Base-by-base conservation (phyloP, 768 basidiomycete species). In the Boletus reticuloceps region DNA sequence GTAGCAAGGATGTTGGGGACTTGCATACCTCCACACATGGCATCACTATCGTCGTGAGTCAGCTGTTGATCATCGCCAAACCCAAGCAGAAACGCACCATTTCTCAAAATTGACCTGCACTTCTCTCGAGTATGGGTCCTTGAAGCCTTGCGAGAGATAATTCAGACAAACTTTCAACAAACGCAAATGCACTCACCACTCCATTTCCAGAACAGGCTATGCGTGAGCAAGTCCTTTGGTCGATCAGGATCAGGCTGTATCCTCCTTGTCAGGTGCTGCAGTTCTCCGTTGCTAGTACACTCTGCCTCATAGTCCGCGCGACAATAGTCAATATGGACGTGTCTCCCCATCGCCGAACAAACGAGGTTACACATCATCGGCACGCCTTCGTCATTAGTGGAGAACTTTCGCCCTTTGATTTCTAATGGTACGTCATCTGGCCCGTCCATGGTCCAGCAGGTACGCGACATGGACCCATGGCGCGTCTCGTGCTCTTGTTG, bases 351-450 rank as follows among this genome's bases (percentile, higher is more conserved):
- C 12, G 79, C 69, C 2, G 76, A 73, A 58, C 84, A 86, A 29
- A 82, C 64, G 19, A 84, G 71, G 44, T 75, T 84, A 60, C 85
- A 86, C 73, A 85, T 75, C 80, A 85, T 82, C 0, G 84, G 84
- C 0, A 82, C 83, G 9, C 84, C 83, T 41, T 81, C 79, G 48
- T 83, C 82, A 22, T 77, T 74, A 0, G 77, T 58, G 13, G 75
- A 80, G 62, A 83, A 86, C 55, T 75, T 79, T 52, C 77, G 77
- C 4, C 84, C 84, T 53, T 79, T 76, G 3, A 85, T 68, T 58
- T 86, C 85, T 1, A 84, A 52, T 2, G 70, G 65, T 2, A 72
- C 74, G 16, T 75, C 81, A 8, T 82, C 79, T 2, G 77, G 75
- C 1, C 79, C 79, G 49, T 84, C 82, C 5, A 85, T 62, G 1